Evolutionary conservation across 306 rosid genomes (phyloP).

Genomic region (Oemleria cerasiformis): DNA sequence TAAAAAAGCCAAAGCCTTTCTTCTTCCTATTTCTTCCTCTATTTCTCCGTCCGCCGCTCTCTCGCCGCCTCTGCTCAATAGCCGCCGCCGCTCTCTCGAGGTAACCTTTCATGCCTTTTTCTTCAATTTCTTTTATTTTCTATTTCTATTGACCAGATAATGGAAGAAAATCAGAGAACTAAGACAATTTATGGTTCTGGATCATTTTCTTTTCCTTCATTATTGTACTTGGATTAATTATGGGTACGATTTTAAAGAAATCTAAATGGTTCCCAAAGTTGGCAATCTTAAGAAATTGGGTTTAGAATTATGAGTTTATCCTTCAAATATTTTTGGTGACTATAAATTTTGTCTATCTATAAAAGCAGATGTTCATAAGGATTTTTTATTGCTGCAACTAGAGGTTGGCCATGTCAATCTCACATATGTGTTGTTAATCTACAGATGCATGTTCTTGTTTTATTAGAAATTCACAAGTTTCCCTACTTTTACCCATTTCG

Average conservation of each 20-base stretch:
- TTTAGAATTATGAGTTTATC: neutral
- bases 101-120: constrained; percentile 22
- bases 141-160: neutral
- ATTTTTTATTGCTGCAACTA: neutral
- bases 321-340: too few relatives aligned
- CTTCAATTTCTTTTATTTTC: neutral
- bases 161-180: neutral
- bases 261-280: neutral
- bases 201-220: neutral
- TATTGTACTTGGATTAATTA: neutral
- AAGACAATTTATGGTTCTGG: neutral
- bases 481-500: too few relatives aligned
- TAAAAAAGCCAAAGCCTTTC: too few relatives aligned
- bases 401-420: neutral
- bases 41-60: too few relatives aligned
- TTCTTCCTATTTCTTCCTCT: too few relatives aligned
- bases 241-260: neutral
- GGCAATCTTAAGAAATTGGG: neutral
- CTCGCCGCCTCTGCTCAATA: too few relatives aligned
- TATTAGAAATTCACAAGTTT: neutral
- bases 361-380: neutral
- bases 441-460: neutral
- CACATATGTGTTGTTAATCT: neutral
- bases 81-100: too few relatives aligned
- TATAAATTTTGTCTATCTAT: too few relatives aligned